phyloP scores from a whole-genome alignment of 306 rosid species.

The Quercus variabilis region DNA sequence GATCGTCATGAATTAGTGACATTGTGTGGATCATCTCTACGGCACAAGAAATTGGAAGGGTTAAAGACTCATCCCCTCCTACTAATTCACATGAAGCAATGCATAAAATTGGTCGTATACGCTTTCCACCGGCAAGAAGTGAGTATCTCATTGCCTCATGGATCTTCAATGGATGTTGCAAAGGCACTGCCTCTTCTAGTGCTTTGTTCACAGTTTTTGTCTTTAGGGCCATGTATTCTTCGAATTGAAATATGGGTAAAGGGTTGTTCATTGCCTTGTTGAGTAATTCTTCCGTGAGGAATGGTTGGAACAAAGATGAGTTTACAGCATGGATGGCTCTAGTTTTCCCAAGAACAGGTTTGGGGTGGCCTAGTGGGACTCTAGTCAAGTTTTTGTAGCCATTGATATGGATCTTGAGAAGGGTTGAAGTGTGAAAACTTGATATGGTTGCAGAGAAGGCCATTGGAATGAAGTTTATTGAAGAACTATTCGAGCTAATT shows the following conservation, averaged over 20 bases:
- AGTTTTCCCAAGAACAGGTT: neutral
- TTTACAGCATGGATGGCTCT: slow-evolving; percentile 4
- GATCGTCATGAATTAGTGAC: slow-evolving; percentile 34
- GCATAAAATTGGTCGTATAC: slow-evolving; percentile 29
- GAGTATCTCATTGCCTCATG: slow-evolving; percentile 36
- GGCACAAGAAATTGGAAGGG: slow-evolving; percentile 31
- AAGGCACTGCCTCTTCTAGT: slow-evolving; percentile 33
- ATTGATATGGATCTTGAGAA: neutral
- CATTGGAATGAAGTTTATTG: neutral
- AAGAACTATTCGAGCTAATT: neutral
- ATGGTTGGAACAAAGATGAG: slow-evolving; percentile 3
- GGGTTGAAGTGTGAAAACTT: neutral
- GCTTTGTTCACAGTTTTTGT: slow-evolving; percentile 19
- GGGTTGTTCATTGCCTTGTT: neutral
- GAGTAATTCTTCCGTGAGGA: neutral
- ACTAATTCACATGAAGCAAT: slow-evolving; percentile 35
- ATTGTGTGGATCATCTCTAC: slow-evolving; percentile 34
- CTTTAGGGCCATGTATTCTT: slow-evolving; percentile 28
- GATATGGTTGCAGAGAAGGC: neutral
- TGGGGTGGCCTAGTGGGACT: neutral
- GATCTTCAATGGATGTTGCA: slow-evolving; percentile 23
- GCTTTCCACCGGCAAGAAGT: slow-evolving; percentile 19
- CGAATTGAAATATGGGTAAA: neutral
- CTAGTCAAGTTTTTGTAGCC: neutral
- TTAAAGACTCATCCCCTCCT: slow-evolving; percentile 33